phyloP scores from a whole-genome alignment of 1,139 yeast genomes.

The Williopsis jadinii region DNA sequence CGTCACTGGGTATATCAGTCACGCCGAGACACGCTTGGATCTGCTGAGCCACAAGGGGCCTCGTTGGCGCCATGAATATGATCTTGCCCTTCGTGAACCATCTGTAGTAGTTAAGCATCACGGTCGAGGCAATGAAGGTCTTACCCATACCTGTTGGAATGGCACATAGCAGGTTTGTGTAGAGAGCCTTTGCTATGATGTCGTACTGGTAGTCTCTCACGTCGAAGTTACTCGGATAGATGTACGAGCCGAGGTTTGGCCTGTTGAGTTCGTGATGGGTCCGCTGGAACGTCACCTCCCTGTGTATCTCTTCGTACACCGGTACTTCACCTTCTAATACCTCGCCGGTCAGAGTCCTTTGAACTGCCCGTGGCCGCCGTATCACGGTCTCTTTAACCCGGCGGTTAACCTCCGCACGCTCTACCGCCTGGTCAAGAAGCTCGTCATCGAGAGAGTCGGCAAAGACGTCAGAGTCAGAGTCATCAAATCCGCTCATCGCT shows the following conservation, averaged over 20 bases:
- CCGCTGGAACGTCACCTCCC: constrained; percentile 29
- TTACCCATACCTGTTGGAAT: constrained; percentile 97
- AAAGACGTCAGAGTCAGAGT: constrained; percentile 2
- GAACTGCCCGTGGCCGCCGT: constrained; percentile 26
- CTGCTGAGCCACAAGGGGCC: constrained; percentile 97
- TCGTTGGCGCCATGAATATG: constrained; percentile 93
- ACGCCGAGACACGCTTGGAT: constrained; percentile 87
- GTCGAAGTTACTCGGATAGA: constrained; percentile 83
- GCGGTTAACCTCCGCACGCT: constrained; percentile 27
- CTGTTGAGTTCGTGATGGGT: constrained; percentile 45
- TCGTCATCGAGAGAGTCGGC: constrained; percentile 24
- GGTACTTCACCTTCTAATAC: constrained; percentile 24
- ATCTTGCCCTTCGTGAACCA: constrained; percentile 78
- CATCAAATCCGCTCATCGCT: constrained; percentile 1
- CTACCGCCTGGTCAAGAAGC: constrained; percentile 24
- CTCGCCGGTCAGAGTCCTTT: constrained; percentile 28
- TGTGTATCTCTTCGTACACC: constrained; percentile 27
- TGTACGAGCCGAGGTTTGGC: constrained; percentile 39
- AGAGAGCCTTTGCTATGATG: constrained; percentile 67
- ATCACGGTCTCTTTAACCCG: constrained; percentile 24
- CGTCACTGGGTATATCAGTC: constrained; percentile 71
- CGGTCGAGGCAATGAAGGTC: constrained; percentile 91
- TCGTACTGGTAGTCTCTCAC: constrained; percentile 83
- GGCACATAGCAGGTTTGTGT: constrained; percentile 75
- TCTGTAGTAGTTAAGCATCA: constrained; percentile 80